Conservation (phyloP, 148 eudicot genomes). For the Dysphania ambrosioides region DNA sequence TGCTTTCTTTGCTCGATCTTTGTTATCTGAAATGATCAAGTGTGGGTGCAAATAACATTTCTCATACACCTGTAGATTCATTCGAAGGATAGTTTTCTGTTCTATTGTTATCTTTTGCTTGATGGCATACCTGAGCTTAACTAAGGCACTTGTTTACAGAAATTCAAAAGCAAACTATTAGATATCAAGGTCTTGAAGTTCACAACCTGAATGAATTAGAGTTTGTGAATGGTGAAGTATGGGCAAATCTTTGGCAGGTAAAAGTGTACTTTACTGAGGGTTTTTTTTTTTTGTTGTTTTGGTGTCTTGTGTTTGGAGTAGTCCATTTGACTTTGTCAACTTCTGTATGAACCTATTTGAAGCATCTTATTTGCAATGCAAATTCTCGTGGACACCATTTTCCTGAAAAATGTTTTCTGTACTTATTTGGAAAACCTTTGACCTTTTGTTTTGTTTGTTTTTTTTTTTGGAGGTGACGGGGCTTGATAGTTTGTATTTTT, state of each 20-base stretch:
- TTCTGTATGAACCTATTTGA: neutral
- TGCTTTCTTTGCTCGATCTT: neutral
- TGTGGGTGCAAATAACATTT: neutral
- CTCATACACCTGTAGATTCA: neutral
- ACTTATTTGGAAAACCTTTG: neutral
- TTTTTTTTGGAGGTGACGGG: neutral
- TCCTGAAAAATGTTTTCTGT: neutral
- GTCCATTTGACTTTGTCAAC: neutral
- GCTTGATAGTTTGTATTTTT: neutral
- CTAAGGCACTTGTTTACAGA: constrained; percentile 46
- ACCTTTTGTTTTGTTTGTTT: no score
- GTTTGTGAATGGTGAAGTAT: constrained; percentile 81
- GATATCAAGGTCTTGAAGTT: constrained; percentile 61
- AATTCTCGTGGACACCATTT: neutral
- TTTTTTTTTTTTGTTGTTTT: neutral
- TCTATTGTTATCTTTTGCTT: neutral
- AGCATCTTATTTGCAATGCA: constrained; percentile 6
- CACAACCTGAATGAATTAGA: constrained; percentile 84
- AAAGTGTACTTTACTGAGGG: neutral
- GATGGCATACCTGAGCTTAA: neutral
- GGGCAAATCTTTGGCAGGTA: constrained; percentile 96
- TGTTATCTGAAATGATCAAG: neutral
- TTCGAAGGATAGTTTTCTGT: neutral
- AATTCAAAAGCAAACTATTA: constrained; percentile 44
- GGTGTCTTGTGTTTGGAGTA: neutral